Evolutionary conservation across 768 basidiomycete species (phyloP).

Genomic region (Boletus fagicola): DNA sequence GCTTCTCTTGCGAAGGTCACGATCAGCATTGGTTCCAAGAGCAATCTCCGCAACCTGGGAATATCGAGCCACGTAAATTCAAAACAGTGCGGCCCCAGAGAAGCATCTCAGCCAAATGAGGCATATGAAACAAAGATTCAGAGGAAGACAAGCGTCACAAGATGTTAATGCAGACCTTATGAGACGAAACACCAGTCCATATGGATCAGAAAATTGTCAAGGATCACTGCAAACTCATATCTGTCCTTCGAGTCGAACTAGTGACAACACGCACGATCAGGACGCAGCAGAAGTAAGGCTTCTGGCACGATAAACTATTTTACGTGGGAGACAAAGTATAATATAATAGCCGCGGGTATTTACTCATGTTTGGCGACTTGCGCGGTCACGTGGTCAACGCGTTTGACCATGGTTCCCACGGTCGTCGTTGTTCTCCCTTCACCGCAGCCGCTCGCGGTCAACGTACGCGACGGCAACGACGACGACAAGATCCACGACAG

Average conservation of each 20-base stretch:
- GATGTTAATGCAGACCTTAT: neutral
- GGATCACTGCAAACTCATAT: neutral
- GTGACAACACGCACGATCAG: neutral
- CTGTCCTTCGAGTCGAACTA: neutral
- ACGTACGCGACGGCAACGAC: slow-evolving; percentile 15
- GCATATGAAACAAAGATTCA: neutral
- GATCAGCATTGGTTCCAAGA: neutral
- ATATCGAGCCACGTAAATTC: neutral
- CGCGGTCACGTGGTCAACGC: slow-evolving; percentile 34
- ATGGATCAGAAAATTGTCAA: neutral
- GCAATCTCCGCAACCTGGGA: neutral
- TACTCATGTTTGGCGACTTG: slow-evolving; percentile 11
- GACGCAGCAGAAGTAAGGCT: neutral
- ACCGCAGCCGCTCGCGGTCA: slow-evolving; percentile 9
- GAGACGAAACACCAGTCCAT: neutral
- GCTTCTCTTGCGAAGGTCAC: too few relatives aligned
- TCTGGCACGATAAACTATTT: too few relatives aligned
- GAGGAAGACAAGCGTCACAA: neutral
- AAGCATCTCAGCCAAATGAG: neutral
- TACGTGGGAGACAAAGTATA: too few relatives aligned
- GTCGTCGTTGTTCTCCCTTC: slow-evolving; percentile 15
- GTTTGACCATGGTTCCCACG: slow-evolving; percentile 31
- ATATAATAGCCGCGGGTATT: slow-evolving; percentile 5
- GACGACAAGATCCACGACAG: slow-evolving; percentile 17
- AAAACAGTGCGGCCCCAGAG: neutral